Conservation (phyloP, 768 basidiomycete genomes). For the Coprinopsis strossmayeri region DNA sequence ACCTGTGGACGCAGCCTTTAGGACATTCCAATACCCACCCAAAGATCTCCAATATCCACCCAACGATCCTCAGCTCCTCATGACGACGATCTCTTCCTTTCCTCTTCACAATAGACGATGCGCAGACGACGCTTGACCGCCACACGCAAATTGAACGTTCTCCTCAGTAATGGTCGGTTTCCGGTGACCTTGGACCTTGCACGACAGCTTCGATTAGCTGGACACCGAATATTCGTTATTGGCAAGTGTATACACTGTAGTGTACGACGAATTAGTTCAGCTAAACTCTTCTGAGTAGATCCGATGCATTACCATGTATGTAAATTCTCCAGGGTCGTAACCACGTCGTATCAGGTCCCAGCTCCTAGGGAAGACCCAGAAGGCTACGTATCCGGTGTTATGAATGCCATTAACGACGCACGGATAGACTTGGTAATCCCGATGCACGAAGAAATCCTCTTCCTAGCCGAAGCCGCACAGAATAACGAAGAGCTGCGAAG, state of each 20-base stretch:
- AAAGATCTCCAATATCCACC: background rate
- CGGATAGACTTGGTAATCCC: slow-evolving; percentile 16
- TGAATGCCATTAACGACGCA: slow-evolving; percentile 8
- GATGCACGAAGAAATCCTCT: slow-evolving; percentile 18
- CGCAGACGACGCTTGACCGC: slow-evolving; percentile 1
- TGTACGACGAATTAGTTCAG: background rate
- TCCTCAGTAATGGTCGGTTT: slow-evolving; percentile 17
- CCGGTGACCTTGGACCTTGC: slow-evolving; percentile 15
- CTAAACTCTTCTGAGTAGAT: slow-evolving; percentile 6
- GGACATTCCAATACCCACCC: too few relatives aligned
- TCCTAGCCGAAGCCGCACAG: slow-evolving; percentile 15
- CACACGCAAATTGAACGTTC: slow-evolving; percentile 11
- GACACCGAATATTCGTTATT: slow-evolving; percentile 14
- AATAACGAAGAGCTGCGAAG: slow-evolving; percentile 10
- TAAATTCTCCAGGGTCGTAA: slow-evolving; percentile 17
- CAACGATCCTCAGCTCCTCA: too few relatives aligned
- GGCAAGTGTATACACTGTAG: slow-evolving; percentile 6
- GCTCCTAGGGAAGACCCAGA: slow-evolving; percentile 12
- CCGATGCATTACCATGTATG: slow-evolving; percentile 18
- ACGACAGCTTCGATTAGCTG: slow-evolving; percentile 13
- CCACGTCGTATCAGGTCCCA: slow-evolving; percentile 13
- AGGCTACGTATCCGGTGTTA: slow-evolving; percentile 13
- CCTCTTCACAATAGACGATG: background rate
- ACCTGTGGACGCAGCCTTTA: too few relatives aligned
- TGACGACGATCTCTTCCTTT: background rate